These are phyloP conservation scores for Auricularia cornea DNA, from an alignment of 768 basidiomycete species.

Conservation along the genomic window DNA sequence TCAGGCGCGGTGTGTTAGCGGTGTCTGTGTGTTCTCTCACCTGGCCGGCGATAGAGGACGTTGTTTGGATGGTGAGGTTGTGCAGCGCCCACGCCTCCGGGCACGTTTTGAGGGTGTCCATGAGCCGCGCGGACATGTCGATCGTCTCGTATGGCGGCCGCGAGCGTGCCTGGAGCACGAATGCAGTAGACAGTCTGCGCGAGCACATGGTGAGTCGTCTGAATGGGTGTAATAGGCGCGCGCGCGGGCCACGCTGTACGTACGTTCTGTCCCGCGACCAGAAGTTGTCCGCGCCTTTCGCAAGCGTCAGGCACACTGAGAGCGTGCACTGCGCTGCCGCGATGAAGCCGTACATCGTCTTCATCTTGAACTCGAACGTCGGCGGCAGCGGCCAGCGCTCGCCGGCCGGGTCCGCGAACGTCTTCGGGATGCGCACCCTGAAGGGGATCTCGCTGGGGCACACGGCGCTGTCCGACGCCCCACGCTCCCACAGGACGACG, in stretches of 20 bases:
- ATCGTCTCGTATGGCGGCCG: not conserved
- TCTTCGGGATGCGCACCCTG: not conserved
- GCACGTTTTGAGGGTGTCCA: not conserved
- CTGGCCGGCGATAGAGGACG: not conserved
- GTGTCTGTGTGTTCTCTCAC: not conserved
- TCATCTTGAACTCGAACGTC: not conserved
- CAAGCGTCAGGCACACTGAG: not conserved
- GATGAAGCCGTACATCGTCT: not conserved
- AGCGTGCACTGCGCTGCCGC: not conserved
- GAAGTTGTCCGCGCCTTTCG: not conserved
- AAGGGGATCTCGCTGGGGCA: not conserved
- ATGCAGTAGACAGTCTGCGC: not conserved
- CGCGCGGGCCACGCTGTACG: not conserved
- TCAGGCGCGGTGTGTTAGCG: not conserved
- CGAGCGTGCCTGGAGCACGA: not conserved
- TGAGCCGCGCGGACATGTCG: not conserved
- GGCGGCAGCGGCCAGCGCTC: not conserved
- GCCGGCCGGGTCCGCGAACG: not conserved
- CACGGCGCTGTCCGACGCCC: not conserved
- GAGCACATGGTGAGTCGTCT: not conserved
- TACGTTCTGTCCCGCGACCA: not conserved
- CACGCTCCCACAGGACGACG: not conserved
- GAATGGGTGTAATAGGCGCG: no score
- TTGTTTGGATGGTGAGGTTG: not conserved
- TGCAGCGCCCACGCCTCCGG: not conserved